Evolutionary conservation across 176 grass and related monocot genomes (phyloP).

Genomic region (Tuctoria greenei): DNA sequence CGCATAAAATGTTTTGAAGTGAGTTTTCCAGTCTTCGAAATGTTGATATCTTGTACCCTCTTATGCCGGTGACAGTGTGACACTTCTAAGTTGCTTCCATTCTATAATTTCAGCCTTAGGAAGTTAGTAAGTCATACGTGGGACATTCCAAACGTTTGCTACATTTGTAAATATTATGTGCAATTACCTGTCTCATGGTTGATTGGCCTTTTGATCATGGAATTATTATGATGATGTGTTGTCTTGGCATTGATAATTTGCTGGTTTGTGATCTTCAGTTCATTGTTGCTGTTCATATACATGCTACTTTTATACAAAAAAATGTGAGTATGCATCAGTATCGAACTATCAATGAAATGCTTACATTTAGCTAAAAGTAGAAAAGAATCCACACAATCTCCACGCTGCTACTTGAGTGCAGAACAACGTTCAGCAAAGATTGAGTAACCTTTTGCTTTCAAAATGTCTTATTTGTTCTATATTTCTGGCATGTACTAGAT

Average conservation of each 20-base stretch:
- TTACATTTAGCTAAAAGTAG: not conserved
- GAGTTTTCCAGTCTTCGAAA: no score
- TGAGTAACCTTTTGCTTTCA: slow-evolving; percentile 1
- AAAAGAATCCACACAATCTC: not conserved
- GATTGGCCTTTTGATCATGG: not conserved
- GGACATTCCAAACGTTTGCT: slow-evolving; percentile 13
- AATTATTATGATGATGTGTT: slow-evolving; percentile 19
- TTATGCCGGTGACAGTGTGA: not conserved
- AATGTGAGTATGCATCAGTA: not conserved
- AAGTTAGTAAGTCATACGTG: slow-evolving; percentile 20
- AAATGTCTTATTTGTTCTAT: not conserved
- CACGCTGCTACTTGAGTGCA: slow-evolving; percentile 5
- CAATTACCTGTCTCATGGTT: not conserved
- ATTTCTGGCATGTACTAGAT: not conserved
- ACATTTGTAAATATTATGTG: slow-evolving; percentile 34
- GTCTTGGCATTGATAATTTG: slow-evolving; percentile 3
- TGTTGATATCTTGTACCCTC: not conserved
- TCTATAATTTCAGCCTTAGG: slow-evolving; percentile 28
- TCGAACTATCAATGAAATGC: not conserved
- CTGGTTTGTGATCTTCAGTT: slow-evolving; percentile 10
- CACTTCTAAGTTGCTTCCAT: slow-evolving; percentile 23
- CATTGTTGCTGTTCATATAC: not conserved
- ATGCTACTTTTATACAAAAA: not conserved
- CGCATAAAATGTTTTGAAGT: no score
- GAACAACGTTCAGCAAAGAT: not conserved